phyloP scores from a whole-genome alignment of 2,329 filamentous ascomycete genomes.

The Alternaria sp. region DNA sequence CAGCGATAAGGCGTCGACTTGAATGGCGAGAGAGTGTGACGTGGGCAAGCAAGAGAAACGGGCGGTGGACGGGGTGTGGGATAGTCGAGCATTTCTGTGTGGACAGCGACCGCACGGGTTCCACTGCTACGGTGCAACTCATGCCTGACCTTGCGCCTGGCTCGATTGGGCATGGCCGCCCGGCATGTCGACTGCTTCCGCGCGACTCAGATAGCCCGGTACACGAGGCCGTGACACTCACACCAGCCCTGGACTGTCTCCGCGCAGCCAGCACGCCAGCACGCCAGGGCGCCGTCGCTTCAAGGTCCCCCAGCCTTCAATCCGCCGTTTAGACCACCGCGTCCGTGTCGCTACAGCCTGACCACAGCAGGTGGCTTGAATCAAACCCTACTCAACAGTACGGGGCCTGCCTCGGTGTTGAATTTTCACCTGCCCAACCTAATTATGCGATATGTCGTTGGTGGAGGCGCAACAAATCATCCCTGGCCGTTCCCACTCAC shows the following conservation, averaged over 20 bases:
- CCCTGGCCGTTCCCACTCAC: constrained; percentile 9
- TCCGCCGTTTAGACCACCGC: constrained; percentile 21
- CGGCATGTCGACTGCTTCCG: constrained; percentile 27
- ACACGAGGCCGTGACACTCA: constrained; percentile 23
- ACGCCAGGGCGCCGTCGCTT: constrained; percentile 20
- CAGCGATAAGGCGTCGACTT: constrained; percentile 1
- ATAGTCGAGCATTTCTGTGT: constrained; percentile 34
- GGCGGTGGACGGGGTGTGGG: constrained; percentile 30
- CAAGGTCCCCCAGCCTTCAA: constrained; percentile 19
- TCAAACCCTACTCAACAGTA: constrained; percentile 16
- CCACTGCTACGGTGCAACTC: constrained; percentile 24
- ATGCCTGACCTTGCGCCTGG: constrained; percentile 10
- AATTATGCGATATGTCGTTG: constrained; percentile 22
- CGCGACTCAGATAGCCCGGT: constrained; percentile 25
- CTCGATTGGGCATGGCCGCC: constrained; percentile 11
- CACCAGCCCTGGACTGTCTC: constrained; percentile 8
- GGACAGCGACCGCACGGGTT: constrained; percentile 20
- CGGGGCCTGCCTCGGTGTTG: constrained; percentile 11
- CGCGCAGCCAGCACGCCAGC: neutral
- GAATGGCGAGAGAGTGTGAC: constrained; percentile 15
- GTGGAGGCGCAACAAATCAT: constrained; percentile 27
- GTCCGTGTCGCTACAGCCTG: constrained; percentile 18
- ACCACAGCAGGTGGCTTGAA: constrained; percentile 6
- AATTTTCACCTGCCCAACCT: constrained; percentile 26
- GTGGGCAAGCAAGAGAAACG: constrained; percentile 28